phyloP scores from a whole-genome alignment of 139 green algal genomes.

The Pseudopediastrum boryanum region DNA sequence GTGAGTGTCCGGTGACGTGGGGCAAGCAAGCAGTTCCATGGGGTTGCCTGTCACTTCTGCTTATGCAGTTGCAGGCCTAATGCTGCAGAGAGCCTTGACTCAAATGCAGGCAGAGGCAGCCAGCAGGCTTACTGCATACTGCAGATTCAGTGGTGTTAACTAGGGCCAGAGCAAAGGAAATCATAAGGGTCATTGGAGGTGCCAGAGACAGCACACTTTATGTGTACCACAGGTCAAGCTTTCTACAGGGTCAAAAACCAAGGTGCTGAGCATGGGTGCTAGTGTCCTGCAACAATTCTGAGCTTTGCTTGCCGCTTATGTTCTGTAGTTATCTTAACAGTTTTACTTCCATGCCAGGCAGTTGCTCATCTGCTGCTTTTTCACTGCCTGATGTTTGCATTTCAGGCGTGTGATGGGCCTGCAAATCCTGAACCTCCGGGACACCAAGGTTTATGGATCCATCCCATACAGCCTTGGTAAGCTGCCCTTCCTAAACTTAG shows the following conservation, averaged over 20 bases:
- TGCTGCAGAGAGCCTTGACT: background rate
- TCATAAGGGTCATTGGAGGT: no score
- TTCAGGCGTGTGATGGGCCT: constrained; percentile 35
- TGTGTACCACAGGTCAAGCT: no score
- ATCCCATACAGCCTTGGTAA: constrained; percentile 10
- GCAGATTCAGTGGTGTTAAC: no score
- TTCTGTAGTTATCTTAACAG: background rate
- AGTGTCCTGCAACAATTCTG: background rate
- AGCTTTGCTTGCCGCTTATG: background rate
- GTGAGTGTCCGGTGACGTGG: background rate
- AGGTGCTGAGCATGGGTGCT: background rate
- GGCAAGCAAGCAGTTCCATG: background rate
- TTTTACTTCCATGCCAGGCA: background rate
- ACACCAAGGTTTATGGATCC: constrained; percentile 34
- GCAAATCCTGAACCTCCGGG: background rate
- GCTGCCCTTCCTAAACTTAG: constrained; percentile 21
- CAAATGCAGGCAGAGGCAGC: background rate
- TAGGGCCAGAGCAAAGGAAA: no score
- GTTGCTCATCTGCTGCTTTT: background rate
- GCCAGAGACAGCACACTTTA: no score
- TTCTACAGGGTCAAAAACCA: background rate
- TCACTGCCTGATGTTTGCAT: background rate
- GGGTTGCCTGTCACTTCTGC: background rate
- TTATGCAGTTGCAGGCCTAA: background rate
- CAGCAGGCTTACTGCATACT: background rate